Conservation (phyloP, 805 yeast species). For the Lachancea quebecensis region DNA sequence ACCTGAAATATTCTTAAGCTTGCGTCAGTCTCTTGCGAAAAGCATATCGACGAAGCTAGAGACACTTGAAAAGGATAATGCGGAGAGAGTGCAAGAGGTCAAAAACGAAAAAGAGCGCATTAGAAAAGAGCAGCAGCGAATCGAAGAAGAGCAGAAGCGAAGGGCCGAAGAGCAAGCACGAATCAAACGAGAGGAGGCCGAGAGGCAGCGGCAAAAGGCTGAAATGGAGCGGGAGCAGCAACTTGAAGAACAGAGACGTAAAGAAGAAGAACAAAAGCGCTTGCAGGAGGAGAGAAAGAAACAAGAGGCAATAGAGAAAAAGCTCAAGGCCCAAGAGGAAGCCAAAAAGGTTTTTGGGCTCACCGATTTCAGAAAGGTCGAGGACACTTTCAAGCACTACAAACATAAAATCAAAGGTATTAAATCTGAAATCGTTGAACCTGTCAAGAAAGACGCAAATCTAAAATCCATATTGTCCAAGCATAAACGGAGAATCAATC, state of each 20-base stretch:
- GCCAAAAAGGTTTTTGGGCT: constrained; percentile 17
- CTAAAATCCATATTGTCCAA: constrained; percentile 48
- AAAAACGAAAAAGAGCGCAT: constrained; percentile 5
- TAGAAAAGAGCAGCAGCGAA: constrained; percentile 11
- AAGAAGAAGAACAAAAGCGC: constrained; percentile 14
- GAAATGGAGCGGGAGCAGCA: constrained; percentile 14
- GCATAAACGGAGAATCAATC: constrained; percentile 72
- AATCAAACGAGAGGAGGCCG: constrained; percentile 13
- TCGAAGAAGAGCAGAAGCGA: constrained; percentile 14
- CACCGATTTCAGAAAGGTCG: constrained; percentile 33
- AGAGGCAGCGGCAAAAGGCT: constrained; percentile 9
- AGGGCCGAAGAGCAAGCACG: constrained; percentile 14
- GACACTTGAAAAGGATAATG: constrained; percentile 6
- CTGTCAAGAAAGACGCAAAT: constrained; percentile 46
- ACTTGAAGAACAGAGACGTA: constrained; percentile 25
- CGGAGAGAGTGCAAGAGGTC: constrained; percentile 10
- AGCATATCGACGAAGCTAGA: constrained; percentile 1
- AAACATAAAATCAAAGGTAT: constrained; percentile 49
- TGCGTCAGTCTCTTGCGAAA: not conserved
- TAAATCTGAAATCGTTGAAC: constrained; percentile 51
- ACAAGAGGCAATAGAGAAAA: constrained; percentile 11
- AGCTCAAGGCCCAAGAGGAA: constrained; percentile 13
- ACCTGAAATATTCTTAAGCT: not conserved
- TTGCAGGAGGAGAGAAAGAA: constrained; percentile 17
- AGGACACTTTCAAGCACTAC: constrained; percentile 40